Percentiles rank a stretch among this genome's conserved stretches.
Evolutionary conservation across 352 stramenopile genomes (phyloP).

Genomic region (Phytophthora pini): DNA sequence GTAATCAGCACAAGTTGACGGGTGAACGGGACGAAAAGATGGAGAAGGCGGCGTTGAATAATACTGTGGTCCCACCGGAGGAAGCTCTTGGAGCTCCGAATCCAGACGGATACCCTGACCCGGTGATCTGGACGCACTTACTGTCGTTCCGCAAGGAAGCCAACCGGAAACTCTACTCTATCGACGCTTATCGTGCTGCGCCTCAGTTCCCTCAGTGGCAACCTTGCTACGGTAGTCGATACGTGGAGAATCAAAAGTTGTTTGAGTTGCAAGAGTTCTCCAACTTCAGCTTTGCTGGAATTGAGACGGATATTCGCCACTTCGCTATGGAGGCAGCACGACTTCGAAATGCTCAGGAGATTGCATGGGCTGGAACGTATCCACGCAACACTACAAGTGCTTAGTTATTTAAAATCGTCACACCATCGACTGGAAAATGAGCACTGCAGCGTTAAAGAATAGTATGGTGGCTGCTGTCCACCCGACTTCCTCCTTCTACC

Average conservation of each 20-base stretch:
- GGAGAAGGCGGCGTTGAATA: conserved; percentile 14
- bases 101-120: conserved; percentile 41
- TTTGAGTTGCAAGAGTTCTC: conserved; percentile 31
- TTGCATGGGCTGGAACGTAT: conserved; percentile 7
- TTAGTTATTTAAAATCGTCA: too few species aligned
- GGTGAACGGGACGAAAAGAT: conserved; percentile 22
- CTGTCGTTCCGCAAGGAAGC: conserved; percentile 57
- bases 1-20: conserved; percentile 52
- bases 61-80: conserved; percentile 17
- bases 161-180: conserved; percentile 42
- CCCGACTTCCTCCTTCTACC: conserved; percentile 17
- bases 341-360: conserved; percentile 19
- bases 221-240: conserved; percentile 59
- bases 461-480: conserved; percentile 2
- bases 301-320: conserved; percentile 28
- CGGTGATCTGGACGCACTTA: conserved; percentile 70
- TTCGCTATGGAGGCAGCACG: conserved; percentile 26
- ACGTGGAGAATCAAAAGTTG: conserved; percentile 10
- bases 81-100: conserved; percentile 24
- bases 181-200: conserved; percentile 57
- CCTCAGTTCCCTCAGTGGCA: conserved; percentile 49
- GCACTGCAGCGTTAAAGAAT: conserved; percentile 22
- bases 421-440: conserved; percentile 20
- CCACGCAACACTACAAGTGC: conserved; percentile 12
- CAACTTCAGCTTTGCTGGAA: conserved; percentile 17